These are phyloP conservation scores for Brassica juncea DNA, from an alignment of 345 rosid genomes.

Conservation along the genomic window DNA sequence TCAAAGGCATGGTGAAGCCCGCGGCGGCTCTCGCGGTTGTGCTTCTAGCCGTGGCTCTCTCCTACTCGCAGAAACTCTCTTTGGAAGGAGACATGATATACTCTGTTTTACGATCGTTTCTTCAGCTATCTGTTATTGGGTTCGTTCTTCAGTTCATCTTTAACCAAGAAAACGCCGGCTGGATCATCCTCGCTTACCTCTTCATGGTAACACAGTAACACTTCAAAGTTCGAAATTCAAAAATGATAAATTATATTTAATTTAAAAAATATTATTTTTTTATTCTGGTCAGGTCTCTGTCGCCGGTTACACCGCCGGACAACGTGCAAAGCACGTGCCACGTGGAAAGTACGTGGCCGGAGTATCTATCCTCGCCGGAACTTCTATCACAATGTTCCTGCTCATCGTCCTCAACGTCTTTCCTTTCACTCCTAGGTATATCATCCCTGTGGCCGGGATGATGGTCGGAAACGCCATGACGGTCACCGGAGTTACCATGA, in stretches of 20 bases:
- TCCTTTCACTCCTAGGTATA: conserved; percentile 90
- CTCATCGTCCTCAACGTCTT: conserved; percentile 69
- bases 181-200: conserved; percentile 85
- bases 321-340: conserved; percentile 84
- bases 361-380: conserved; percentile 64
- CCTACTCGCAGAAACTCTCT: conserved; percentile 63
- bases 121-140: conserved; percentile 83
- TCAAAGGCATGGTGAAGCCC: conserved; percentile 81
- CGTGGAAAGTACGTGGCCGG: conserved; percentile 76
- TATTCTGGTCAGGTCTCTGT: conserved; percentile 50
- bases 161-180: conserved; percentile 46
- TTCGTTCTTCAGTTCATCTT: conserved; percentile 93
- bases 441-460: conserved; percentile 91
- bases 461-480: conserved; percentile 97
- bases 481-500: conserved; percentile 93
- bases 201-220: conserved; percentile 56
- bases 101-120: conserved; percentile 68
- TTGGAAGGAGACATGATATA: conserved; percentile 81
- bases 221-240: too few relatives aligned
- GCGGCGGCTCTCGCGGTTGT: conserved; percentile 77
- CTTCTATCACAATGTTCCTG: conserved; percentile 66
- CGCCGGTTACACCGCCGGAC: conserved; percentile 89
- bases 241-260: too few relatives aligned
- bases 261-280: too few relatives aligned
- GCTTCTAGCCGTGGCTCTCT: conserved; percentile 63